phyloP scores from a whole-genome alignment of 73 alveolate species.

The Paramecium sexaurelia region DNA sequence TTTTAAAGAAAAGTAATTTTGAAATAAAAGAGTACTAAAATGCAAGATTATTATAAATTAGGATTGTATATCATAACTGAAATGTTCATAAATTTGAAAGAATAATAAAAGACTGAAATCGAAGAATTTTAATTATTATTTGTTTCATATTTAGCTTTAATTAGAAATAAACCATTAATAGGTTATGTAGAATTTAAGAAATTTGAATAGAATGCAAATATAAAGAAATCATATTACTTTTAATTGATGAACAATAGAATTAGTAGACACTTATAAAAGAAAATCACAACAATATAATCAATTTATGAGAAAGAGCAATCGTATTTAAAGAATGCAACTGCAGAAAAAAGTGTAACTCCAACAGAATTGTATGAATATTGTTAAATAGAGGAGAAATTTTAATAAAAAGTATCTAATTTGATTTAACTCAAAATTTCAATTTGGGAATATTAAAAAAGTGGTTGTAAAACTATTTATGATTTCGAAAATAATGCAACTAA shows the following conservation, averaged over 20 bases:
- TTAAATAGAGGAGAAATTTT: background rate
- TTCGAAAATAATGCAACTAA: background rate
- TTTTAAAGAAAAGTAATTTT: background rate
- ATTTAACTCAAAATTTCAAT: background rate
- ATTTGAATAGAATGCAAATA: background rate
- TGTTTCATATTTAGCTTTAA: background rate
- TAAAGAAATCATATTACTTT: background rate
- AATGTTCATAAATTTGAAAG: background rate
- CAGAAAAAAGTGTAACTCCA: background rate
- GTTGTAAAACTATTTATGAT: background rate
- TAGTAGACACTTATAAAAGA: background rate
- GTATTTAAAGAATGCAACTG: background rate
- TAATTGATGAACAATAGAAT: background rate
- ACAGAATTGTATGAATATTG: background rate
- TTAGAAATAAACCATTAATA: background rate
- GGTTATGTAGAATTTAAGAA: slow-evolving; percentile 40
- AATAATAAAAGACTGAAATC: background rate
- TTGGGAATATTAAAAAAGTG: background rate
- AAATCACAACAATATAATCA: background rate
- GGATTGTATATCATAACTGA: background rate
- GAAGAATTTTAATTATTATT: background rate
- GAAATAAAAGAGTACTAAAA: background rate
- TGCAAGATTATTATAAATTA: background rate
- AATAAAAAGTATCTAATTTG: background rate
- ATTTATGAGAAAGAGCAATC: background rate